Percentiles rank a stretch among this genome's conserved stretches.
phyloP scores from a whole-genome alignment of 2,329 filamentous ascomycete genomes.

The Rhytidhysteron rufulum region DNA sequence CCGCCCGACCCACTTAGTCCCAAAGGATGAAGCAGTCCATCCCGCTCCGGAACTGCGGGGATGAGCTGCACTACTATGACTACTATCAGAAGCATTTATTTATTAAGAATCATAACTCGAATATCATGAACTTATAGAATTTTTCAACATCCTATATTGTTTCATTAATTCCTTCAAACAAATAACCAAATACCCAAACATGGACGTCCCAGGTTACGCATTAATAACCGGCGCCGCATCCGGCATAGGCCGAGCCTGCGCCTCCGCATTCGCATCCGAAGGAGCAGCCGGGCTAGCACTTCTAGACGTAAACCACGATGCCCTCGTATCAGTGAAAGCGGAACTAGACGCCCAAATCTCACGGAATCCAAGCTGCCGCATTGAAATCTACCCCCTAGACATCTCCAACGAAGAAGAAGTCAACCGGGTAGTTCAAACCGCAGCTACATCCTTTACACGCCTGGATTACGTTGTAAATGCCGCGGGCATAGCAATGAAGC shows the following conservation, averaged over 20 bases:
- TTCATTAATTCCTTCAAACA: too few species aligned
- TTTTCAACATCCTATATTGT: too few species aligned
- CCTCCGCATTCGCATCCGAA: constrained; percentile 15
- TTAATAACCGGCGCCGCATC: constrained; percentile 17
- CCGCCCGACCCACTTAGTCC: too few species aligned
- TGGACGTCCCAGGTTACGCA: constrained; percentile 22
- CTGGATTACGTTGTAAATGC: constrained; percentile 43
- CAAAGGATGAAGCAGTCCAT: too few species aligned
- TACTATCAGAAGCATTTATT: too few species aligned
- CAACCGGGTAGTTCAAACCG: constrained; percentile 18
- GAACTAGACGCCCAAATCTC: constrained; percentile 8
- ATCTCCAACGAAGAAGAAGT: constrained; percentile 31
- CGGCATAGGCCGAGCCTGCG: constrained; percentile 17
- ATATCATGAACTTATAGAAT: too few species aligned
- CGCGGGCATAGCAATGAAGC: constrained; percentile 39
- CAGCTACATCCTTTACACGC: constrained; percentile 30
- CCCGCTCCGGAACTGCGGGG: too few species aligned
- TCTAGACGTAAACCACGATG: constrained; percentile 14
- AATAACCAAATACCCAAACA: too few species aligned
- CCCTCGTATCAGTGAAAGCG: constrained; percentile 10
- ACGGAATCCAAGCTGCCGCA: neutral
- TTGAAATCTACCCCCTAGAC: constrained; percentile 8
- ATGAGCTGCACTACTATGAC: too few species aligned
- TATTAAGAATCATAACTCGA: too few species aligned
- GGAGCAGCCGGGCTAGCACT: constrained; percentile 16